Percentiles rank a stretch among this genome's conserved stretches.
Evolutionary conservation across 257 asterid species (phyloP).

Genomic region (Solanum bukasovii): DNA sequence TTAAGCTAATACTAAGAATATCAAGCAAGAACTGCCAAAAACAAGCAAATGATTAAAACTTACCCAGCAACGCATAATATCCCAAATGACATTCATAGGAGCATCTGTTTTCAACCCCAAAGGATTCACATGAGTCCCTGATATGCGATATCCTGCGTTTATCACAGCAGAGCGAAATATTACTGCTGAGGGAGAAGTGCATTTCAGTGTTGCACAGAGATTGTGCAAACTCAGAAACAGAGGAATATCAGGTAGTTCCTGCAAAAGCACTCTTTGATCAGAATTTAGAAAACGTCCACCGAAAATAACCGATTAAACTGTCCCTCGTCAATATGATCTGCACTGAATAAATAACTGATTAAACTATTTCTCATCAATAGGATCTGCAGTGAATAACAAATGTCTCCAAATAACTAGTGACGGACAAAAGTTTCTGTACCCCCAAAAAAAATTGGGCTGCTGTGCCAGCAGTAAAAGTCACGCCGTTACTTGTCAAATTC

Average conservation of each 20-base stretch:
- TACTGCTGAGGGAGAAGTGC: conserved; percentile 94
- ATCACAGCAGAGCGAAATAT: conserved; percentile 94
- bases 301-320: background rate
- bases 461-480: background rate
- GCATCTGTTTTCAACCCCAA: conserved; percentile 92
- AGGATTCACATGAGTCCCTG: conserved; percentile 88
- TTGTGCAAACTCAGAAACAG: conserved; percentile 93
- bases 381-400: background rate
- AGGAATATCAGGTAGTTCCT: conserved; percentile 90
- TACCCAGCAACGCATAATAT: conserved; percentile 99
- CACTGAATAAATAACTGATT: background rate
- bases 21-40: background rate
- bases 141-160: conserved; percentile 91
- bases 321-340: background rate
- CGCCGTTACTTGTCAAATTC: background rate
- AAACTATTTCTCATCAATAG: background rate
- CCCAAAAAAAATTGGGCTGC: background rate
- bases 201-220: conserved; percentile 74
- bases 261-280: conserved; percentile 8
- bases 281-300: background rate
- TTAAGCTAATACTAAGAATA: background rate
- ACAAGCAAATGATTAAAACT: background rate
- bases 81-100: conserved; percentile 97
- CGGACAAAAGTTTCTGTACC: background rate
- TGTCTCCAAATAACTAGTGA: background rate